Evolutionary conservation across 441 rosid genomes (phyloP), one percentile per base, ranked within the genome.

Genomic region (Adansonia grandidieri): DNA sequence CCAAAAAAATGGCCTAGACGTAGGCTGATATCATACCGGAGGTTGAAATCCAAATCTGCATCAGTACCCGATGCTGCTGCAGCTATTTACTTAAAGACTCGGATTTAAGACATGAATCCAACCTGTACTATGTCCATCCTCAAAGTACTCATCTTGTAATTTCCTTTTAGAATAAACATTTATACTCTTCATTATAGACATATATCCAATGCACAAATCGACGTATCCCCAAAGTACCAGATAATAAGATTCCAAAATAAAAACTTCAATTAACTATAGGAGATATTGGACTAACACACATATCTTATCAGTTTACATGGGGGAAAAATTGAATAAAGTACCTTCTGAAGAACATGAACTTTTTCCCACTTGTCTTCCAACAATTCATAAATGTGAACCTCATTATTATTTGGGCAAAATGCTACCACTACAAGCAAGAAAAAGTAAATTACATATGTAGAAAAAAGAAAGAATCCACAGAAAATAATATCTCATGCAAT

Each of bases 311-410:
- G n/a, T n/a, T n/a, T n/a, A n/a, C n/a, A n/a, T n/a, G n/a, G 9
- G 32, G 47, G 22, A 42, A 44, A 75, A 3, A 32, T 32, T 60
- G 4, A 71, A 67, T 22, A 19, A 57, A 40, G 45, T 82, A 96
- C 99, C 97, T 94, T 94, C 74, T 89, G 96, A 65, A 96, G 97
- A 81, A 94, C 89, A 87, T 96, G 95, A 20, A 89, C 81, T 85
- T 85, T 94, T 86, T 94, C 94, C 98, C 98, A 96, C 66, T 91
- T 89, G 73, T 93, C 95, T 81, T 85, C 86, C n/a, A 88, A 83
- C 77, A 85, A 84, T 89, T 82, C 88, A 85, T 92, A 94, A 73
- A 96, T 92, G 86, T 96, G 99, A 83, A 96, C 98, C 90, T 96
- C 97, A 71, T 82, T 92, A 73, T 88, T 93, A 78, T 94, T 96